These are phyloP conservation scores for Beta lomatogona DNA, from an alignment of 179 eudicot genomes.

Conservation along the genomic window DNA sequence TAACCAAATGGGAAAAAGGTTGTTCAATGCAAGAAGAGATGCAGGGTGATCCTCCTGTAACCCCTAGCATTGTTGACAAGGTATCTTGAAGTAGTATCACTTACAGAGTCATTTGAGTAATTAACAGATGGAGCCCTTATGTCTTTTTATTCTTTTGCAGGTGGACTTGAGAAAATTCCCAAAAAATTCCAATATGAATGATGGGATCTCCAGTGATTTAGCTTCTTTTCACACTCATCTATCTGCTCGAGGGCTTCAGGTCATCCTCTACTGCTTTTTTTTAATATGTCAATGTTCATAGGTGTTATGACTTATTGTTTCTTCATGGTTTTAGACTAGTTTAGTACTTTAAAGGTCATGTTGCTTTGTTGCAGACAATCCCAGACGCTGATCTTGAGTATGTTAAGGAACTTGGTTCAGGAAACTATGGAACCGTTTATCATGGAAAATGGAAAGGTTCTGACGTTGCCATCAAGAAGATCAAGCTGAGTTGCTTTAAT, in stretches of 20 bases:
- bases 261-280: background rate
- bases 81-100: conserved; percentile 22
- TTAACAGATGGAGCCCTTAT: background rate
- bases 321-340: background rate
- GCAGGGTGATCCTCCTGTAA: conserved; percentile 13
- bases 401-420: conserved; percentile 23
- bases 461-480: conserved; percentile 30
- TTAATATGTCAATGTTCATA: background rate
- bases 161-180: conserved; percentile 3
- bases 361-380: conserved; percentile 20
- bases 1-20: background rate
- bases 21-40: conserved; percentile 7
- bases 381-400: conserved; percentile 24
- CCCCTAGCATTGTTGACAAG: conserved; percentile 1
- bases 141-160: background rate
- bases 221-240: background rate
- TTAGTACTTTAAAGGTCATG: background rate
- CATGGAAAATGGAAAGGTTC: conserved; percentile 31
- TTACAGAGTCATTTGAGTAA: background rate
- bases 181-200: background rate
- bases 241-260: conserved; percentile 25
- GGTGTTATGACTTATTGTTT: background rate
- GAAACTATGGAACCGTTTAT: conserved; percentile 26
- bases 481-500: conserved; percentile 13
- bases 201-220: conserved; percentile 13